These are phyloP conservation scores for Combretum micranthum DNA, from an alignment of 345 rosid species.

Conservation along the genomic window DNA sequence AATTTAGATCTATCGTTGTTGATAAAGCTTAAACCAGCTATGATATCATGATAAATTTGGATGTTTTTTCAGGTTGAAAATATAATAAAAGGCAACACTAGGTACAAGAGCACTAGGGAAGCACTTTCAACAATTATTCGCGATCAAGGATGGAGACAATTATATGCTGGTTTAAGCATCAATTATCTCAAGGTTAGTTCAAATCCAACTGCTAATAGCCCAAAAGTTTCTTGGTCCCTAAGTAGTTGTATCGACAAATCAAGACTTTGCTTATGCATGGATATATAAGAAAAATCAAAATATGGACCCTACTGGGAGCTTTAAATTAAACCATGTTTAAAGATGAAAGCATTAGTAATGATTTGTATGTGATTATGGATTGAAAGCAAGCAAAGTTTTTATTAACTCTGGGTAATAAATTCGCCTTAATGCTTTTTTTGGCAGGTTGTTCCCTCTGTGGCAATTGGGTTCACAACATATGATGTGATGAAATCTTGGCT, in stretches of 20 bases:
- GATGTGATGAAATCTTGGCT: slow-evolving; percentile 84
- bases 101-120: slow-evolving; percentile 54
- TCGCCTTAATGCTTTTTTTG: background rate
- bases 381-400: no score
- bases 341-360: background rate
- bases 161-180: slow-evolving; percentile 89
- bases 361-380: background rate
- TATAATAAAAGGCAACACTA: slow-evolving; percentile 36
- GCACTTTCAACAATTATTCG: slow-evolving; percentile 53
- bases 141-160: slow-evolving; percentile 85
- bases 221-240: no score
- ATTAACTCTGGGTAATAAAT: no score
- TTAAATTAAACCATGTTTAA: no score
- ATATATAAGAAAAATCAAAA: no score
- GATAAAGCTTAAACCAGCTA: no score
- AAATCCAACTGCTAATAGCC: no score
- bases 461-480: slow-evolving; percentile 82
- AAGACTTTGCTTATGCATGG: background rate
- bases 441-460: slow-evolving; percentile 93
- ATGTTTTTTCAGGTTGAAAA: slow-evolving; percentile 53
- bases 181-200: slow-evolving; percentile 71
- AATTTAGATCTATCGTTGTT: no score
- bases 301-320: background rate
- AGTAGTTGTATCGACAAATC: background rate
- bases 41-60: background rate